phyloP scores from a whole-genome alignment of 345 rosid species.

The Arabidopsis thaliana region TAIR10.1 NC_003075.7:13457001-13457500 shows the following conservation, averaged over 20 bases:
- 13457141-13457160: conserved; percentile 19
- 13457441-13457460: conserved; percentile 52
- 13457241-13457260: conserved; percentile 80
- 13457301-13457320: conserved; percentile 71
- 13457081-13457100: conserved; percentile 57
- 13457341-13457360: conserved; percentile 55
- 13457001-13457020: not conserved
- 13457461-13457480: conserved; percentile 68
- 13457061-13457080: conserved; percentile 45
- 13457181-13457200: conserved; percentile 76
- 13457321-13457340: conserved; percentile 56
- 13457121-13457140: conserved; percentile 6
- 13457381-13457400: conserved; percentile 55
- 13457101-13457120: conserved; percentile 21
- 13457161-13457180: conserved; percentile 74
- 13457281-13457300: conserved; percentile 89
- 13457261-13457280: conserved; percentile 87
- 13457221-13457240: conserved; percentile 36
- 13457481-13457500: conserved; percentile 67
- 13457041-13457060: conserved; percentile 63
- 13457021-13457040: conserved; percentile 56
- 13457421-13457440: conserved; percentile 75
- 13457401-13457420: conserved; percentile 63
- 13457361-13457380: conserved; percentile 39
- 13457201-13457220: conserved; percentile 75